Base-by-base conservation (phyloP, 2,329 filamentous ascomycete genomes). In the Epichloe coenophiala region DNA sequence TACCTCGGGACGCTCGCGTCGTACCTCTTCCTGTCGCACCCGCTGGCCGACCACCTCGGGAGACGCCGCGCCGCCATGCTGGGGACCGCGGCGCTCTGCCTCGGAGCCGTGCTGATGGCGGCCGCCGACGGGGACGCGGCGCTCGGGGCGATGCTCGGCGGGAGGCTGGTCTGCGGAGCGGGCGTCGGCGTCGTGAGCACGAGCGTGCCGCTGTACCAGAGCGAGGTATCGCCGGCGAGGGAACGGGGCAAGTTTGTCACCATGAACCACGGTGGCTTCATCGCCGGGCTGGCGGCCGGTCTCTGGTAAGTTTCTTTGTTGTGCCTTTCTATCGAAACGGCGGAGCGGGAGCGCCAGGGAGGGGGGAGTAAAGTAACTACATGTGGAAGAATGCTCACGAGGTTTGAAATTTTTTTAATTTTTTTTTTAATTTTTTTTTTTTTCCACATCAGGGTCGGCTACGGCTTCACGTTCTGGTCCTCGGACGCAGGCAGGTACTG, bases 261-360 rank as follows among this genome's bases (percentile, higher is more conserved):
- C 9, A 68, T 80, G 61, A 80, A 80, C 56, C 77, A 81, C 48
- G 69, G 79, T 42, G 77, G 78, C 3, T 74, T 81, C 52, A 71
- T 80, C 23, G 68, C 69, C 2, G 77, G 77, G 3, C 61, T 80
- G 6, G 75, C 76, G 1, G 57, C 59, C 5, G 77, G 76, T 0
- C 76, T 80, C 51, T 80, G 77, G 76, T 78, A 7, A 6, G 23
- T 27, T 23, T n/a, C n/a, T 5, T 19, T 19, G 19, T 19, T 19
- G 19, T 19, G 19, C 19, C 19, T 19, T 19, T 19, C 19, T 19
- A 19, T 19, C 19, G 19, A 19, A 19, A 19, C 19, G 19, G 19
- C 19, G 19, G 19, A 19, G 19, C 19, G 19, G 19, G 19, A 19
- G 19, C 19, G 19, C 19, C 19, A 19, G 19, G 19, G 2, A 19